Evolutionary conservation across 257 asterid species (phyloP), one percentile per base, ranked within the genome.

Genomic region (Datura wrightii): DNA sequence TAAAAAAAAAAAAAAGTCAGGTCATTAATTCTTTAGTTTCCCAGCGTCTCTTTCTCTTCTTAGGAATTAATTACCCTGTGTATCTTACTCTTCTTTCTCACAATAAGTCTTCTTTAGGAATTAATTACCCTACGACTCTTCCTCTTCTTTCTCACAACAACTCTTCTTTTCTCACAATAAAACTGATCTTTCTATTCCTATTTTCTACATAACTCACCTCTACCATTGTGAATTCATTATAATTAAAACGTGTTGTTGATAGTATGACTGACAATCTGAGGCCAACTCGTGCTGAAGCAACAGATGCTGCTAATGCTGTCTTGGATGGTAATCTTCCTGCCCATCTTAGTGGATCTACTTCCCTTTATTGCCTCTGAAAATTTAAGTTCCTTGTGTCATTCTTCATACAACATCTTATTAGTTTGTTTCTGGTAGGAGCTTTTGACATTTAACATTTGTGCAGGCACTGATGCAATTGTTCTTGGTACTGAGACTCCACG

Each of bases 241-340:
- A n/a, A n/a, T n/a, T 95, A 82, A 95, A 97, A 63, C 99, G 99
- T 86, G 99, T 95, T 82, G 99, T 94, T 85, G 99, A 95, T 89
- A 94, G 98, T 84, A 93, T 94, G 98, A 95, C 98, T 1, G 96
- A 93, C 90, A 94, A 95, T 85, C 91, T 95, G 79, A 92, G 98
- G 87, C 98, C 98, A 67, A 95, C 98, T 72, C 97, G 98, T 90
- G 98, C 98, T 1, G 98, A 95, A 89, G 98, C 98, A 86, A 95
- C 98, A 50, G 98, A 95, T 89, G 98, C 94, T 71, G 98, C 98
- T 74, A 95, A 95, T 90, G 98, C 98, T 67, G 98, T 95, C 79
- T 88, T 94, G 87, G 98, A 95, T 90, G 98, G 98, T 93, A 84
- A 70, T 78, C 63, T 7, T 31, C 87, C 85, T 67, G 7, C 81